Base-by-base conservation (phyloP, 192 early-diverging fungal genomes). In the Dissophora ornata region DNA sequence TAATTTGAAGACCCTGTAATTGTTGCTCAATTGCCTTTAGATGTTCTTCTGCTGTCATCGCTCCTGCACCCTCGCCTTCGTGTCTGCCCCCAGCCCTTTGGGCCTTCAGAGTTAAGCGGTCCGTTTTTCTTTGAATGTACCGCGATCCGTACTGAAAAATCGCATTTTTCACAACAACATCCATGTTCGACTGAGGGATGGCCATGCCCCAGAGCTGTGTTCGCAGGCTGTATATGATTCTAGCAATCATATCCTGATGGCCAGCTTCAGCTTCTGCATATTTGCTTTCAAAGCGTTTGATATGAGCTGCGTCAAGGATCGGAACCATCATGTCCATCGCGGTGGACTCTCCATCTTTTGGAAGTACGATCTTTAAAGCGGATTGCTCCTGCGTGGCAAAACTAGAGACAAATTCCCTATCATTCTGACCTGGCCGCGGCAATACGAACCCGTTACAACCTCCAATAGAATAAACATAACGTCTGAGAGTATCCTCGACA, bases 221-320 rank as follows among this genome's bases (percentile, higher is more conserved):
- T 13, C 68, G 38, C 33, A 53, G 51, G 5, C 21, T 54, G 33
- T 29, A 61, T 6, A 71, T 44, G 8, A 71, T 42, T 24, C 38
- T 36, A 2, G 58, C 49, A 13, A 71, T 54, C 59, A 56, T 56
- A 12, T 71, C 59, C 51, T 71, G 68, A 52, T 29, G 28, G 8
- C 6, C 32, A 11, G 58, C 11, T 0, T 32, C 18, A 5, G 40
- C 26, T 0, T 5, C n/a, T 5, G 40, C 51, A 16, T 71, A 71
- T 1, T 16, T 10, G 1, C 21, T 44, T 8, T 56, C 42, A 32
- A 71, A 62, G 13, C 28, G 16, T 21, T 47, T 25, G 26, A 61
- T 54, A 4, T 36, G 21, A 5, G 19, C 34, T 10, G 52, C 28
- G 28, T 55, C 32, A 1, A 62, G 36, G 6, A 38, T 42, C 0